Conservation (phyloP, 2,329 filamentous ascomycete genomes). For the Aspergillus pseudoviridinutans region DNA sequence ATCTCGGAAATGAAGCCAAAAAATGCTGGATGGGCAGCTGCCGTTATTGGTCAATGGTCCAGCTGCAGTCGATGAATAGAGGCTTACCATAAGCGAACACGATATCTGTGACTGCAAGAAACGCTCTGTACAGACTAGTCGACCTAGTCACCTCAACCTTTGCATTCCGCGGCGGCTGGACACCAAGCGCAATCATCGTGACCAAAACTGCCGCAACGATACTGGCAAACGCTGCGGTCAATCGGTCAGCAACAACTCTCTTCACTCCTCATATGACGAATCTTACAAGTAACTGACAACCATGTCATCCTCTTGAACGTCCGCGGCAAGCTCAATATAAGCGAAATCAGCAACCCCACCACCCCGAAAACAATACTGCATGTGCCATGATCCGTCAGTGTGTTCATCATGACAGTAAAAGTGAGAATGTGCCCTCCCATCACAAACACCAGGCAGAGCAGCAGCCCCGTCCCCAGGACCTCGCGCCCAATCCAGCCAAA, state of each 20-base stretch:
- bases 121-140: constrained; percentile 49
- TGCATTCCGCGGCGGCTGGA: constrained; percentile 40
- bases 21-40: constrained; percentile 59
- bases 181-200: constrained; percentile 61
- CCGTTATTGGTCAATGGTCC: background rate
- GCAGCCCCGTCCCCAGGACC: constrained; percentile 57
- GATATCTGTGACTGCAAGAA: constrained; percentile 62
- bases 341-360: constrained; percentile 54
- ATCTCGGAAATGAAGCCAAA: constrained; percentile 64
- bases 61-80: constrained; percentile 24
- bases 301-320: constrained; percentile 60
- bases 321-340: constrained; percentile 54
- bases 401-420: constrained; percentile 63
- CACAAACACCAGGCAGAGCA: constrained; percentile 62
- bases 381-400: constrained; percentile 54
- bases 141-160: constrained; percentile 31
- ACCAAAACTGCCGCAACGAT: constrained; percentile 60
- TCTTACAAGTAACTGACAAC: constrained; percentile 53
- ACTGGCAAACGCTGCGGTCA: constrained; percentile 52
- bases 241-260: background rate
- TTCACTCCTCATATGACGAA: background rate
- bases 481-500: constrained; percentile 58
- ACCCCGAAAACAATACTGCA: constrained; percentile 61
- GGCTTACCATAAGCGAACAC: constrained; percentile 60
- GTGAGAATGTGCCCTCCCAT: constrained; percentile 65